A percentile compares a stretch with the other conserved stretches of the same genome.
phyloP scores from a whole-genome alignment of 192 early-diverging fungal species.

The Rhizophagus clarus region DNA sequence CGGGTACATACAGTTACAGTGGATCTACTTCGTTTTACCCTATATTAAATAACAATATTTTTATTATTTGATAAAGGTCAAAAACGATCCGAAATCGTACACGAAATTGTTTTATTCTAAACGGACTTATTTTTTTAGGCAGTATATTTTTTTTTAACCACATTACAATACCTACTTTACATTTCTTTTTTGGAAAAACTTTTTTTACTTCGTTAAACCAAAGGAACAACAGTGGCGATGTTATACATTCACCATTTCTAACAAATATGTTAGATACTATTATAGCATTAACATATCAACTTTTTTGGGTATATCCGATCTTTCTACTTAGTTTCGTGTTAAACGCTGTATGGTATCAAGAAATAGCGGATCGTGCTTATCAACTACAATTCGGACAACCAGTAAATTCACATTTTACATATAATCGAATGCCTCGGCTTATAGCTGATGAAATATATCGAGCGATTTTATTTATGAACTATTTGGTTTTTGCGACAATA shows the following conservation, averaged over 20 bases:
- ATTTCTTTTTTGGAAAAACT: conserved; percentile 11
- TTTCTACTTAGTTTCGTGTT: conserved; percentile 53
- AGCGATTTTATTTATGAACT: conserved; percentile 49
- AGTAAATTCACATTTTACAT: conserved; percentile 32
- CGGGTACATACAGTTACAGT: conserved; percentile 35
- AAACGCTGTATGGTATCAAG: conserved; percentile 58
- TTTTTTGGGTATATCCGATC: conserved; percentile 63
- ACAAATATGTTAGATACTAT: conserved; percentile 23
- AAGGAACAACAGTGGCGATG: background rate
- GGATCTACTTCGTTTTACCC: background rate
- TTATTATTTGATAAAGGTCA: conserved; percentile 39
- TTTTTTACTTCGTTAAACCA: background rate
- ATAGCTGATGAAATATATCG: conserved; percentile 51
- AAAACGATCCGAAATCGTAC: conserved; percentile 43
- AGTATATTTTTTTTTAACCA: conserved; percentile 51
- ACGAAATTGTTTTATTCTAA: conserved; percentile 52
- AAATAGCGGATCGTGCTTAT: conserved; percentile 56
- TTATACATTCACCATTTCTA: conserved; percentile 19
- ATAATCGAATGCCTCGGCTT: conserved; percentile 37
- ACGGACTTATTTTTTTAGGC: conserved; percentile 56
- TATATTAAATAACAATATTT: conserved; percentile 46
- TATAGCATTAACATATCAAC: conserved; percentile 36
- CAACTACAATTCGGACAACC: conserved; percentile 47
- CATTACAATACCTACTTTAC: conserved; percentile 35
- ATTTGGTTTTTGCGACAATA: conserved; percentile 37